These are phyloP conservation scores for Orbilia brochopaga DNA, from an alignment of 2,329 filamentous ascomycete species.

Conservation along the genomic window DNA sequence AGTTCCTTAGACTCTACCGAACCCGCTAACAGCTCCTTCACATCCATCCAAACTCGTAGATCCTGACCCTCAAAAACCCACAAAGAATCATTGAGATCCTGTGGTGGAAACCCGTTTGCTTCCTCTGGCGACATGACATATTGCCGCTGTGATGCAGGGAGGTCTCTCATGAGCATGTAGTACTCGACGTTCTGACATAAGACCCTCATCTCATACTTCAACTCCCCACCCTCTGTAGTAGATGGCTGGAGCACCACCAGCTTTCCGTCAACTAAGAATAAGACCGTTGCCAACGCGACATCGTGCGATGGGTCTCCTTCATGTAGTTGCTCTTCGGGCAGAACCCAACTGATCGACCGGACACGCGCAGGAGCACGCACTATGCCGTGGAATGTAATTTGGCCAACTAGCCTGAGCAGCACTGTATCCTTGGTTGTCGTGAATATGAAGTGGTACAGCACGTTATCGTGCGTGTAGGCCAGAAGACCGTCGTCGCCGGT, in stretches of 20 bases:
- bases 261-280: constrained; percentile 97
- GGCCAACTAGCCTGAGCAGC: constrained; percentile 88
- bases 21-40: constrained; percentile 76
- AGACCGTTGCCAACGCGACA: constrained; percentile 86
- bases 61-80: constrained; percentile 93
- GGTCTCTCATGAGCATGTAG: constrained; percentile 89
- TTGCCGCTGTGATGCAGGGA: constrained; percentile 61
- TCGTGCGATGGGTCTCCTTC: constrained; percentile 96
- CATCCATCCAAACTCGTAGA: constrained; percentile 79
- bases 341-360: constrained; percentile 90
- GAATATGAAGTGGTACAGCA: constrained; percentile 93
- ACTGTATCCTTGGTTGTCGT: constrained; percentile 68
- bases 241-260: constrained; percentile 89
- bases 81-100: constrained; percentile 79
- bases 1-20: constrained; percentile 71
- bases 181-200: constrained; percentile 96
- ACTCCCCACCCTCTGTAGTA: constrained; percentile 76
- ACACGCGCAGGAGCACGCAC: constrained; percentile 91
- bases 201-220: constrained; percentile 98
- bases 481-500: constrained; percentile 93
- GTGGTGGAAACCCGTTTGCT: constrained; percentile 50
- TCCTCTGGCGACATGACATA: constrained; percentile 42
- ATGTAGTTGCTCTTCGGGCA: constrained; percentile 85
- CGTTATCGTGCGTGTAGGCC: constrained; percentile 96
- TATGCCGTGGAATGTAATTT: constrained; percentile 96